A percentile compares a stretch with the other conserved stretches of the same genome.
phyloP scores from a whole-genome alignment of 1,284 basidiomycete species.

The Papiliotrema nemorosa region DNA sequence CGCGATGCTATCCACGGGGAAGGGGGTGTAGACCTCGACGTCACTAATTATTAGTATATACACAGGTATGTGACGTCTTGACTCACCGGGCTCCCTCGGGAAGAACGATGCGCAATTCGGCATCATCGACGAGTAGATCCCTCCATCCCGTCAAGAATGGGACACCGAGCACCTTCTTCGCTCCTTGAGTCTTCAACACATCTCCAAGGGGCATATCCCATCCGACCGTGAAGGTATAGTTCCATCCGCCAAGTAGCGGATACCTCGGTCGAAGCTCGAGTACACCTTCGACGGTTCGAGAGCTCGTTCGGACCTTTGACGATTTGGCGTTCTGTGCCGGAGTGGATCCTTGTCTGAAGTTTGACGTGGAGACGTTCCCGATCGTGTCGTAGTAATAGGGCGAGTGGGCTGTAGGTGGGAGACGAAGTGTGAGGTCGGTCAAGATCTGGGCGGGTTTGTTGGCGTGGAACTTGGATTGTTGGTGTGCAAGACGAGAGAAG shows the following conservation, averaged over 20 bases:
- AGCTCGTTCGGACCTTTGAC: conserved; percentile 53
- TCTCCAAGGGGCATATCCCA: conserved; percentile 83
- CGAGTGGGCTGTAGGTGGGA: conserved; percentile 75
- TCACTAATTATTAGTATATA: conserved; percentile 55
- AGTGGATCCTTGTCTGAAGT: conserved; percentile 59
- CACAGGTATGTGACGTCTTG: too few relatives aligned
- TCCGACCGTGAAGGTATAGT: conserved; percentile 90
- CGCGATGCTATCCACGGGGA: conserved; percentile 62
- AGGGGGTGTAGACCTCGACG: conserved; percentile 71
- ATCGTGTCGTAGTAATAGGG: conserved; percentile 86
- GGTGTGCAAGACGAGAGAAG: conserved; percentile 88
- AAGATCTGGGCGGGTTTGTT: conserved; percentile 66
- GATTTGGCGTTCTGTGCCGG: conserved; percentile 12
- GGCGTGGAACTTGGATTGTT: conserved; percentile 66
- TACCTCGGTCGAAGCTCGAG: conserved; percentile 86
- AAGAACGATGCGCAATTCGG: conserved; percentile 73
- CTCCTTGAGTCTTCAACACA: conserved; percentile 49
- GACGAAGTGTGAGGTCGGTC: conserved; percentile 60
- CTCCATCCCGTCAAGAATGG: conserved; percentile 82
- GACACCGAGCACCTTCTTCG: conserved; percentile 64
- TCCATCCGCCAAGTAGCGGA: conserved; percentile 95
- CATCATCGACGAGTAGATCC: conserved; percentile 76
- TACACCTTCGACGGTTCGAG: conserved; percentile 50
- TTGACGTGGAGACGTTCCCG: conserved; percentile 95
- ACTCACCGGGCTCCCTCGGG: conserved; percentile 92